Conservation (phyloP, 768 basidiomycete species). For the Amylocystis lapponica region DNA sequence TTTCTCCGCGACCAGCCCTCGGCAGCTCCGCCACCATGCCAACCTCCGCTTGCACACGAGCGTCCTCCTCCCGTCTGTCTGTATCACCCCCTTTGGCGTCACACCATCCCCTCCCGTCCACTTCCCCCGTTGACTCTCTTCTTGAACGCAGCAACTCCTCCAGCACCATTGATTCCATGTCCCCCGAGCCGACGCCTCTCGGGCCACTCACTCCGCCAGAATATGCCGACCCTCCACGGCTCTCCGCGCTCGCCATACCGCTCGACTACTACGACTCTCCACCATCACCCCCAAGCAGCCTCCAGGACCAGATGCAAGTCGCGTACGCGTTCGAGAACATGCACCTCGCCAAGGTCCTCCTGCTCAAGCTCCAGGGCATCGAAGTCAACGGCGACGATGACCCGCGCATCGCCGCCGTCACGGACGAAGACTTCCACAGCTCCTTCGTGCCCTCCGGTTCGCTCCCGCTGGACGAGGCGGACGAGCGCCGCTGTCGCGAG, state of each 20-base stretch:
- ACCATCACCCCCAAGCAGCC: conserved; percentile 33
- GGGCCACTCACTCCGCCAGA: conserved; percentile 22
- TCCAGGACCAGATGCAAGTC: conserved; percentile 60
- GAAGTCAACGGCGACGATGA: conserved; percentile 54
- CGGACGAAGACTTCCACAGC: conserved; percentile 40
- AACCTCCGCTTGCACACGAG: conserved; percentile 7
- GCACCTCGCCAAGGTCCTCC: conserved; percentile 56
- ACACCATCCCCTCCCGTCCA: conserved; percentile 7
- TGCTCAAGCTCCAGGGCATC: conserved; percentile 56
- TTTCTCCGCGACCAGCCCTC: not conserved
- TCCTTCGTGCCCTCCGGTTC: conserved; percentile 34
- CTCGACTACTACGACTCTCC: conserved; percentile 42
- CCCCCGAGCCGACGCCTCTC: conserved; percentile 19
- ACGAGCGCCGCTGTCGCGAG: conserved; percentile 33
- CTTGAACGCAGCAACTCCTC: conserved; percentile 16
- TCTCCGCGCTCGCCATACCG: conserved; percentile 21
- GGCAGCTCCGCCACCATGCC: not conserved
- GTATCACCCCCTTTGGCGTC: conserved; percentile 6
- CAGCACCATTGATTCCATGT: conserved; percentile 16
- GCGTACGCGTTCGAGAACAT: conserved; percentile 67
- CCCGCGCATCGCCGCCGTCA: conserved; percentile 57
- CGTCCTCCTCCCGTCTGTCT: conserved; percentile 16
- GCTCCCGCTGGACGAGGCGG: conserved; percentile 35
- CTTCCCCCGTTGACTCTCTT: conserved; percentile 13
- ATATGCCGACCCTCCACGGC: conserved; percentile 27